Conservation (phyloP, 192 early-diverging fungal genomes). For the Backusella circina region DNA sequence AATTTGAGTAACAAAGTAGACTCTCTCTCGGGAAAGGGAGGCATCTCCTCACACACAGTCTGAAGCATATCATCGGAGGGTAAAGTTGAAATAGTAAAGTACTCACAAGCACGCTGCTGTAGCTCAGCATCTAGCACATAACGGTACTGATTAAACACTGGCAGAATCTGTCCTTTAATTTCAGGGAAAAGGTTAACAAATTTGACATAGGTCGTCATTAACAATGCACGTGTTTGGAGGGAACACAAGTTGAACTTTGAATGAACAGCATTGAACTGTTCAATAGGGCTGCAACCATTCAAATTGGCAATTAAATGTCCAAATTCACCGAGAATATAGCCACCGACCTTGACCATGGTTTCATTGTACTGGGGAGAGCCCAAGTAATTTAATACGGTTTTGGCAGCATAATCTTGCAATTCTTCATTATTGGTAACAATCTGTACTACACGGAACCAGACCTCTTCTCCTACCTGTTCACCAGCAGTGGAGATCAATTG, state of each 20-base stretch:
- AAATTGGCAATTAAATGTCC: constrained; percentile 93
- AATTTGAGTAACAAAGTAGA: constrained; percentile 82
- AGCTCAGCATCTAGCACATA: constrained; percentile 92
- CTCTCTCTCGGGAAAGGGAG: constrained; percentile 92
- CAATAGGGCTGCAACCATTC: constrained; percentile 80
- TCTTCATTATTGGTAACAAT: constrained; percentile 95
- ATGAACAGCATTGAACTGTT: constrained; percentile 95
- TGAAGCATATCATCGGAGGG: constrained; percentile 87
- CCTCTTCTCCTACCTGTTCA: constrained; percentile 93
- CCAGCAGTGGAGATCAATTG: constrained; percentile 94
- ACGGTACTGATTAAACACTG: constrained; percentile 84
- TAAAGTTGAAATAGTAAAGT: constrained; percentile 80
- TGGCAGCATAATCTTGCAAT: constrained; percentile 90
- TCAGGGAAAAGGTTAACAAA: constrained; percentile 98
- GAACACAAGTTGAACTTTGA: constrained; percentile 84
- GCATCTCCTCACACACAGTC: constrained; percentile 97
- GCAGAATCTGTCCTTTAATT: constrained; percentile 83
- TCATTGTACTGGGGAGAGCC: constrained; percentile 93
- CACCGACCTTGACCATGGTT: constrained; percentile 92
- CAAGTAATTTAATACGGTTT: constrained; percentile 77
- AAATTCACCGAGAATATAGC: constrained; percentile 96
- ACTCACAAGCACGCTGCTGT: constrained; percentile 97
- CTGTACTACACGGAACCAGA: constrained; percentile 98
- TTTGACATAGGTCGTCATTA: constrained; percentile 93
- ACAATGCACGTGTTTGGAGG: constrained; percentile 72